Evolutionary conservation across 2,329 filamentous ascomycete genomes (phyloP), one percentile per base, ranked within the genome.

Genomic region (Zymoseptoria brevis): DNA sequence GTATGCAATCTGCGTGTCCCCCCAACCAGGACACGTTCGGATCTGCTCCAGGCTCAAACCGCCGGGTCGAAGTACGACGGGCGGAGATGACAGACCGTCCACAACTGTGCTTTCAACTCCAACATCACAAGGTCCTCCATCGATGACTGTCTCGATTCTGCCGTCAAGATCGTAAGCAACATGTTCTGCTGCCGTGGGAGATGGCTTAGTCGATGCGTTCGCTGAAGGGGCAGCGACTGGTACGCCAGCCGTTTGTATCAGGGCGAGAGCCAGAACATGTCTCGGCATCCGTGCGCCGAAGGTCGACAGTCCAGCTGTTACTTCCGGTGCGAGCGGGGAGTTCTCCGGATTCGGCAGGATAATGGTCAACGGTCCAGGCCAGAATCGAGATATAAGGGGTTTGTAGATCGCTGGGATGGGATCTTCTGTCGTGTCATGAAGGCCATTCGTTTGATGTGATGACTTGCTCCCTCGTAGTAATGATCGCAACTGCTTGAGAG

Each of bases 71-170:
- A 99, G 77, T 35, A 99, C 84, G 2, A 87, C 83, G 0, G 94
- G 94, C 6, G 93, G 92, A 53, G 82, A 76, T 59, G 85, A 90
- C 13, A 97, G 77, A 0, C 94, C 94, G 69, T 97, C 94, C 0
- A 99, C 91, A 1, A 99, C 94, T 0, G 94, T 99, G 72, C 91
- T 96, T 75, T 99, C 94, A 0, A 99, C 91, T 1, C 94, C 94
- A 9, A 99, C 90, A 19, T 82, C 81, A 68, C 92, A 97, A 0
- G 86, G 76, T 0, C 94, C 94, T 2, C 93, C 94, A 66, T 99
- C 93, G 0, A 99, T 77, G 59, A 99, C 94, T 5, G 93, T 79
- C 67, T 89, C 85, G 64, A 99, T 95, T 54, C 87, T 83, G 0
- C 90, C 90, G 45, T 86, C 75, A 9, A 99, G 78, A 71, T 99